Evolutionary conservation across 768 basidiomycete genomes (phyloP).

Genomic region (Lactarius evosmus): DNA sequence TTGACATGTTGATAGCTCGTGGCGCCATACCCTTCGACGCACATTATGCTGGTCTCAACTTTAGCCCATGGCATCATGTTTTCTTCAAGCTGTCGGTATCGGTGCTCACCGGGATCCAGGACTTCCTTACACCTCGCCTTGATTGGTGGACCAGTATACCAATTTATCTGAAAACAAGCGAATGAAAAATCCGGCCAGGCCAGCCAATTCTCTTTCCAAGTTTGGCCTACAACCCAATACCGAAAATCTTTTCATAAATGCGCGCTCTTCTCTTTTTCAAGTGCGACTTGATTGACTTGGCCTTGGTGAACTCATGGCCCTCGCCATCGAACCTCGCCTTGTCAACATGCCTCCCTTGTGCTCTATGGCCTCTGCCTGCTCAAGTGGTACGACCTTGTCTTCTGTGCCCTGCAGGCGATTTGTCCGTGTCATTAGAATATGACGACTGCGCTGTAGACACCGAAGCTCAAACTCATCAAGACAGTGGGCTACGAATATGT

Average conservation of each 20-base stretch:
- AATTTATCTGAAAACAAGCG: no score
- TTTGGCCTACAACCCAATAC: no score
- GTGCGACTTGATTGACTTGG: conserved; percentile 51
- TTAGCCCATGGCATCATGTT: no score
- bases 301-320: conserved; percentile 61
- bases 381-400: conserved; percentile 66
- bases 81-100: no score
- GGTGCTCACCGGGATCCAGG: no score
- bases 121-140: no score
- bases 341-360: conserved; percentile 50
- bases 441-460: no score
- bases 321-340: conserved; percentile 61
- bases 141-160: no score
- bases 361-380: conserved; percentile 59
- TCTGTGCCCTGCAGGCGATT: conserved; percentile 23
- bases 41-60: no score
- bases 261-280: conserved; percentile 52
- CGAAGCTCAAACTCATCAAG: conserved; percentile 44
- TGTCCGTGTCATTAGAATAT: conserved; percentile 27
- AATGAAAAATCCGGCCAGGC: no score
- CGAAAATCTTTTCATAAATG: conserved; percentile 48
- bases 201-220: no score
- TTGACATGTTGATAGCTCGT: neutral
- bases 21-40: neutral
- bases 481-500: conserved; percentile 60